A percentile compares a stretch with the other conserved stretches of the same genome.
Conservation (phyloP, 176 grass and related monocot species). For the Oryza rufipogon region DNA sequence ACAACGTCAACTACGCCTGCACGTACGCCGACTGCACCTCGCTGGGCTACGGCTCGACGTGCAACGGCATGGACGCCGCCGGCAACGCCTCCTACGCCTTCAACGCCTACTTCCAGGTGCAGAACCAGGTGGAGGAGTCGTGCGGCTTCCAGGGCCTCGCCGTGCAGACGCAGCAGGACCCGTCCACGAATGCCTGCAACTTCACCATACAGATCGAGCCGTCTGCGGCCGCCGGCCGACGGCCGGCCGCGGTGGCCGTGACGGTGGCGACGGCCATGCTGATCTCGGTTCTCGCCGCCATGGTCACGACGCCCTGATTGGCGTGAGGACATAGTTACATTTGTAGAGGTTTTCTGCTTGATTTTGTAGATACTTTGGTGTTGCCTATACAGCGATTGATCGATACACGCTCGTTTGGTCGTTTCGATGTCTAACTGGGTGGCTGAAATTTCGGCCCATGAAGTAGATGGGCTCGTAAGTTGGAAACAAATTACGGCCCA, state of each 20-base stretch:
- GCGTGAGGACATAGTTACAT: background rate
- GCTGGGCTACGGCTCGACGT: slow-evolving; percentile 66
- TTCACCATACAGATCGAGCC: slow-evolving; percentile 75
- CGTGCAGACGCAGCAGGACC: slow-evolving; percentile 58
- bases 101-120: slow-evolving; percentile 86
- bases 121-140: slow-evolving; percentile 58
- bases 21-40: slow-evolving; percentile 69
- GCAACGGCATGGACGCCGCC: slow-evolving; percentile 71
- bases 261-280: background rate
- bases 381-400: background rate
- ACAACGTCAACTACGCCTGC: slow-evolving; percentile 70
- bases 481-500: no score
- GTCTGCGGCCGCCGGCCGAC: background rate
- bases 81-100: slow-evolving; percentile 89
- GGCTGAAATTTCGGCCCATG: background rate
- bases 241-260: background rate
- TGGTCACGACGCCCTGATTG: background rate
- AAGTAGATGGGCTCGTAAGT: no score
- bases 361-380: background rate
- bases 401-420: no score
- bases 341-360: slow-evolving; percentile 23
- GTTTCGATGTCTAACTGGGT: no score
- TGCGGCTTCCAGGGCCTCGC: slow-evolving; percentile 75
- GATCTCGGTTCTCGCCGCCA: background rate
- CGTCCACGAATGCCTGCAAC: slow-evolving; percentile 67